Conservation (phyloP, 768 basidiomycete species). For the Chlorophyllum brunneum region DNA sequence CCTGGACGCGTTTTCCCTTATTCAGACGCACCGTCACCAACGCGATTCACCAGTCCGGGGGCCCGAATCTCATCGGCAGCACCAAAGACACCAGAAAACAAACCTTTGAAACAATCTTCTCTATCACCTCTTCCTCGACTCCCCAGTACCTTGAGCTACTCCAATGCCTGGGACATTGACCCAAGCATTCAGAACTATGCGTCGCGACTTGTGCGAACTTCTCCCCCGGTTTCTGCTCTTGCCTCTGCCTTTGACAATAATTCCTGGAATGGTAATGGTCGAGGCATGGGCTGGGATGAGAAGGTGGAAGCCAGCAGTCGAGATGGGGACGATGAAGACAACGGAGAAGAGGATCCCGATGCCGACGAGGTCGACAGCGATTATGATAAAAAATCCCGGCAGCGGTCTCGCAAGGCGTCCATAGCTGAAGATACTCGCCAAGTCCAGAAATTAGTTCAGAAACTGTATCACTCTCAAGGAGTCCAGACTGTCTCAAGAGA, state of each 20-base stretch:
- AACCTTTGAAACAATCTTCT: constrained; percentile 19
- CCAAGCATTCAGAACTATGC: constrained; percentile 80
- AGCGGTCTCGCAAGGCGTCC: constrained; percentile 29
- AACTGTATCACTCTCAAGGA: constrained; percentile 60
- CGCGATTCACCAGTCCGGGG: constrained; percentile 34
- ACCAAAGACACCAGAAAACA: constrained; percentile 33
- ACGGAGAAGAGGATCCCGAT: constrained; percentile 51
- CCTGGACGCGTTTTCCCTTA: constrained; percentile 74
- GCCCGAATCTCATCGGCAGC: not conserved
- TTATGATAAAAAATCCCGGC: constrained; percentile 26
- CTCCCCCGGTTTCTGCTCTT: constrained; percentile 31
- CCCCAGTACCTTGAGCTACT: constrained; percentile 57
- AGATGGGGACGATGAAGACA: constrained; percentile 81
- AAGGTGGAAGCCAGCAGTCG: constrained; percentile 65
- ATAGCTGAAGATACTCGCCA: constrained; percentile 28
- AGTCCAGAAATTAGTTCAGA: constrained; percentile 34
- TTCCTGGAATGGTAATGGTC: constrained; percentile 28
- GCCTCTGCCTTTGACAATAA: constrained; percentile 50
- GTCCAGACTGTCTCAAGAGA: constrained; percentile 66
- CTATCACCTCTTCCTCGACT: constrained; percentile 47
- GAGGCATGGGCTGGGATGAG: constrained; percentile 46
- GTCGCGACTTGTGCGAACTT: constrained; percentile 50
- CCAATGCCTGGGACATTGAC: constrained; percentile 83
- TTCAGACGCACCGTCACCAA: constrained; percentile 52
- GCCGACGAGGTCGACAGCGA: constrained; percentile 27